These are phyloP conservation scores for Lachnellula cervina DNA, from an alignment of 2,329 filamentous ascomycete genomes.

Conservation along the genomic window DNA sequence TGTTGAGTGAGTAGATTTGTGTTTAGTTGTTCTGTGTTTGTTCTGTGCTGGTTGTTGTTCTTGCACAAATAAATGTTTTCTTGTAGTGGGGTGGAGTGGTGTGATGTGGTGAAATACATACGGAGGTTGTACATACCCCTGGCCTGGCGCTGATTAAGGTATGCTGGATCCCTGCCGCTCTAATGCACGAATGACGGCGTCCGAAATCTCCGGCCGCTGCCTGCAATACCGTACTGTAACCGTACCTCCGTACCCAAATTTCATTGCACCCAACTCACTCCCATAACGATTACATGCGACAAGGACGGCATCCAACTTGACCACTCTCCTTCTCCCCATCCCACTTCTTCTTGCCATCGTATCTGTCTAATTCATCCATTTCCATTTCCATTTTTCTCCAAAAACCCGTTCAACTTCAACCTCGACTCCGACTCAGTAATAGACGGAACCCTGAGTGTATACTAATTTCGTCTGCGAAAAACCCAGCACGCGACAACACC, in stretches of 20 bases:
- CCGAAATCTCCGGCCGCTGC: too few relatives aligned
- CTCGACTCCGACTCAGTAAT: not conserved
- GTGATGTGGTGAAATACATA: too few relatives aligned
- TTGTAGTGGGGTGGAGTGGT: too few relatives aligned
- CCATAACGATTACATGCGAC: not conserved
- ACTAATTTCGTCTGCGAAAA: not conserved
- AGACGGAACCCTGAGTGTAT: conserved; percentile 1
- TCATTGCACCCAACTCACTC: too few relatives aligned
- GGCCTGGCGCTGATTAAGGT: too few relatives aligned
- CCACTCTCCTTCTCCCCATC: conserved; percentile 19
- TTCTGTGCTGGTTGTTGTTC: too few relatives aligned
- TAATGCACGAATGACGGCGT: too few relatives aligned
- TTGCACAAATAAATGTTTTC: too few relatives aligned
- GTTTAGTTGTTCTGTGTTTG: not conserved
- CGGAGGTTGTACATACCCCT: too few relatives aligned
- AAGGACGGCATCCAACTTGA: conserved; percentile 20
- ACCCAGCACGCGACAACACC: conserved; percentile 15
- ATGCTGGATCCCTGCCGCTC: too few relatives aligned
- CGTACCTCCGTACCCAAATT: too few relatives aligned
- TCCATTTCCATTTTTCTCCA: not conserved
- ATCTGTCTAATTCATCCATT: not conserved
- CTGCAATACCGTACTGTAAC: too few relatives aligned
- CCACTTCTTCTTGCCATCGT: not conserved
- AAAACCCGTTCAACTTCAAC: not conserved
- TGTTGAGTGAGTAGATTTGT: conserved; percentile 30